Percentiles rank a stretch among this genome's conserved stretches.
These are phyloP conservation scores for Inonotus obliquus DNA, from an alignment of 1,284 basidiomycete genomes.

Conservation along the genomic window DNA sequence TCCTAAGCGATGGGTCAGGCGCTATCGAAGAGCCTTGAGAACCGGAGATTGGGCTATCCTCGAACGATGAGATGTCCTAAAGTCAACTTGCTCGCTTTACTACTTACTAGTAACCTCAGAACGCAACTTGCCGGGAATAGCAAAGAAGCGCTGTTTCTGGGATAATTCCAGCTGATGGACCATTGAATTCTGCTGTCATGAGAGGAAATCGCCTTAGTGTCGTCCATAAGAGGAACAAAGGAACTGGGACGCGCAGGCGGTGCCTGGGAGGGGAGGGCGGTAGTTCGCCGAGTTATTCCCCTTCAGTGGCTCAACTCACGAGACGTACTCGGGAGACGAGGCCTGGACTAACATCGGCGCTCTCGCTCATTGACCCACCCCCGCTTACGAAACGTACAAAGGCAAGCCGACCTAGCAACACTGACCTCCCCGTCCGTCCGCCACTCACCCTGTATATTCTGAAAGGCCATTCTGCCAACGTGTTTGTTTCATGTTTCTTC, in stretches of 20 bases:
- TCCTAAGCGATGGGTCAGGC: background rate
- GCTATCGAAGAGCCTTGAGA: background rate
- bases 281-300: too few species aligned
- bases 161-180: background rate
- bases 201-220: background rate
- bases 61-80: background rate
- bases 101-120: too few species aligned
- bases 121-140: background rate
- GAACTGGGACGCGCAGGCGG: background rate
- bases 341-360: background rate
- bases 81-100: too few species aligned
- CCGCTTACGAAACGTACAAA: background rate
- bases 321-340: background rate
- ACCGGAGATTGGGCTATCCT: background rate
- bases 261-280: too few species aligned
- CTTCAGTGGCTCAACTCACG: background rate
- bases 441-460: background rate
- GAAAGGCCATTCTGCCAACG: background rate
- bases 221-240: background rate
- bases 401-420: background rate
- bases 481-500: background rate
- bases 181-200: background rate
- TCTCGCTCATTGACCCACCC: background rate
- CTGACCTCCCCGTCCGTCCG: background rate
- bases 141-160: background rate